A percentile compares a stretch with the other conserved stretches of the same genome.
Evolutionary conservation across 345 rosid species (phyloP).

Genomic region (Microthlaspi erraticum): DNA sequence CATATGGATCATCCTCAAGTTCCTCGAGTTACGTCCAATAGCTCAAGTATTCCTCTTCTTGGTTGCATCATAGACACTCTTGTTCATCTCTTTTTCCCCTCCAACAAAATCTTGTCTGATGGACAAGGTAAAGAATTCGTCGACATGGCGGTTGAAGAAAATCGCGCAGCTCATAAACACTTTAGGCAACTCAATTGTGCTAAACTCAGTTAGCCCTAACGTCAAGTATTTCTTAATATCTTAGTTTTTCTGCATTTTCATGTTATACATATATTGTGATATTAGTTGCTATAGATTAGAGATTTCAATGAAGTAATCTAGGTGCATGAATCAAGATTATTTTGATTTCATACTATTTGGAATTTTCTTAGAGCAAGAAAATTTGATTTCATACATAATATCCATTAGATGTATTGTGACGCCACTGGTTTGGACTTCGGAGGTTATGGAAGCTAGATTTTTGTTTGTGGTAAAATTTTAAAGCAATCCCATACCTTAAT

Average conservation of each 20-base stretch:
- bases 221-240: slow-evolving; percentile 24
- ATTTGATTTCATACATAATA: neutral
- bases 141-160: slow-evolving; percentile 26
- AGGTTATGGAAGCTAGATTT: too few species aligned
- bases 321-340: slow-evolving; percentile 2
- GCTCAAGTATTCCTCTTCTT: slow-evolving; percentile 34
- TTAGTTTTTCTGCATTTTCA: neutral
- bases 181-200: slow-evolving; percentile 36
- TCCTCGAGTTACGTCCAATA: slow-evolving; percentile 11
- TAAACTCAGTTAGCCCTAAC: slow-evolving; percentile 28
- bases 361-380: slow-evolving; percentile 15
- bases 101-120: neutral
- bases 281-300: neutral
- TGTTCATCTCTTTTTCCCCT: slow-evolving; percentile 18
- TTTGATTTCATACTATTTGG: neutral
- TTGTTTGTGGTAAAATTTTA: too few species aligned
- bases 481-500: too few species aligned
- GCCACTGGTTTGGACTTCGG: too few species aligned
- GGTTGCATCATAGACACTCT: slow-evolving; percentile 41
- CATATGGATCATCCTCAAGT: slow-evolving; percentile 37
- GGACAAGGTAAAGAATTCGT: slow-evolving; percentile 22
- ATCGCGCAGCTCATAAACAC: slow-evolving; percentile 42
- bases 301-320: neutral
- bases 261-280: slow-evolving; percentile 10
- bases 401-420: too few species aligned